These are phyloP conservation scores for Suillus tomentosus DNA, from an alignment of 768 basidiomycete genomes.

Conservation along the genomic window DNA sequence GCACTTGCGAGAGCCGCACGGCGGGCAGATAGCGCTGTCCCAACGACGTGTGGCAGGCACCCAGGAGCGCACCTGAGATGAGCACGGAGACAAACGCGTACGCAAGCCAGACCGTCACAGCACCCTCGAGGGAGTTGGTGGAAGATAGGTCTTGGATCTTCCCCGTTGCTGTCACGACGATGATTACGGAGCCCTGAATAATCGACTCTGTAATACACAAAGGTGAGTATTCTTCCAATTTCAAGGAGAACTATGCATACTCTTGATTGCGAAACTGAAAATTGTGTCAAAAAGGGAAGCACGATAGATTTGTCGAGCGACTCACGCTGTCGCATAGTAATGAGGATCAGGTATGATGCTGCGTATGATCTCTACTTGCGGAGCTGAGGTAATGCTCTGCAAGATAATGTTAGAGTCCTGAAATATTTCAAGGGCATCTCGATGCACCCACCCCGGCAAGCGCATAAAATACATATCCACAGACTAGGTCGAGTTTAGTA, in stretches of 20 bases:
- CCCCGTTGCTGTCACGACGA: constrained; percentile 44
- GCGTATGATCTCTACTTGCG: constrained; percentile 46
- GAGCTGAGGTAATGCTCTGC: constrained; percentile 41
- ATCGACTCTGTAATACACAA: constrained; percentile 36
- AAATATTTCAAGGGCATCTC: not conserved
- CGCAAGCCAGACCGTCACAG: constrained; percentile 41
- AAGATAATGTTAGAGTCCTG: not conserved
- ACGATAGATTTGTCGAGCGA: not conserved
- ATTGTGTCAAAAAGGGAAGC: constrained; percentile 2
- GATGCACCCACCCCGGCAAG: constrained; percentile 35
- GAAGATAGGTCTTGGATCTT: constrained; percentile 41
- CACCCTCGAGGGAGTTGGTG: constrained; percentile 37
- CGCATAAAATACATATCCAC: constrained; percentile 45
- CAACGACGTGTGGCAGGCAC: constrained; percentile 29
- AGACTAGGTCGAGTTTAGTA: constrained; percentile 27
- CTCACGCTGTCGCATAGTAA: constrained; percentile 43
- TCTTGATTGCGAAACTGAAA: constrained; percentile 43
- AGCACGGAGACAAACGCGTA: constrained; percentile 41
- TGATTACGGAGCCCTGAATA: constrained; percentile 44
- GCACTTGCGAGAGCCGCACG: constrained; percentile 40
- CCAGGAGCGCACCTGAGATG: constrained; percentile 36
- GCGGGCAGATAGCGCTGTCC: constrained; percentile 35
- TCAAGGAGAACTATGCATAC: constrained; percentile 20
- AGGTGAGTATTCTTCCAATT: not conserved
- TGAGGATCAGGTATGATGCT: constrained; percentile 43